These are phyloP conservation scores for Boletus speciosus DNA, from an alignment of 768 basidiomycete genomes.

Conservation along the genomic window DNA sequence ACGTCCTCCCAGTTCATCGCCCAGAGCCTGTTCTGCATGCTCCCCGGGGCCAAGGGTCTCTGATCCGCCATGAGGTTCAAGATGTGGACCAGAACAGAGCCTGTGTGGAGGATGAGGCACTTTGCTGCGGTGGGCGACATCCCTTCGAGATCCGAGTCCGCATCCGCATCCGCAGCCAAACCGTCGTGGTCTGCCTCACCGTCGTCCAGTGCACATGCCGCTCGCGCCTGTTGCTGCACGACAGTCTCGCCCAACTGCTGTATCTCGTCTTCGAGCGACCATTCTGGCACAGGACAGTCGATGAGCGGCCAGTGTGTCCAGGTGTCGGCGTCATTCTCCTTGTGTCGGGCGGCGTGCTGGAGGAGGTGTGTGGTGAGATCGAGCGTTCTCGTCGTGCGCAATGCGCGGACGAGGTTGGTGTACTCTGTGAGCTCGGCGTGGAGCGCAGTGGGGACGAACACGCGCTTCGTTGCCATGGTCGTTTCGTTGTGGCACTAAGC, in stretches of 20 bases:
- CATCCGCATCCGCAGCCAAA: constrained; percentile 22
- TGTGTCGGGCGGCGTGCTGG: constrained; percentile 14
- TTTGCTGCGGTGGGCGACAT: constrained; percentile 28
- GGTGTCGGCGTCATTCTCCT: constrained; percentile 34
- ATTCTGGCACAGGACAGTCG: constrained; percentile 67
- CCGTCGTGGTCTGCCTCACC: constrained; percentile 15
- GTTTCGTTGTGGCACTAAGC: neutral
- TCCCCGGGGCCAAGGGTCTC: constrained; percentile 50
- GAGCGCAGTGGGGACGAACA: constrained; percentile 47
- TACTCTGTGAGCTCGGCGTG: constrained; percentile 69
- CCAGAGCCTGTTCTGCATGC: constrained; percentile 61
- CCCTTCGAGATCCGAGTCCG: constrained; percentile 31
- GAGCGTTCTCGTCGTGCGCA: constrained; percentile 54
- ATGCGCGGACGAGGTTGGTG: constrained; percentile 57
- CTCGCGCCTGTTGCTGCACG: constrained; percentile 17
- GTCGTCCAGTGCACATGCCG: constrained; percentile 5
- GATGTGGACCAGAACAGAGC: constrained; percentile 47
- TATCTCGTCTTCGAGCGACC: constrained; percentile 69
- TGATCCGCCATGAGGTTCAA: constrained; percentile 54
- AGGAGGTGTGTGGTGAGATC: constrained; percentile 56
- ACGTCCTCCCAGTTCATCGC: constrained; percentile 64
- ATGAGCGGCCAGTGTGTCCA: constrained; percentile 82
- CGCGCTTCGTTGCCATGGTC: constrained; percentile 23
- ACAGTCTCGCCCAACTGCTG: constrained; percentile 41
- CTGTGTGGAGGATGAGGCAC: constrained; percentile 41